Evolutionary conservation across 2,329 filamentous ascomycete species (phyloP), one percentile per base, ranked within the genome.

Genomic region (Sclerotinia sclerotiorum): DNA sequence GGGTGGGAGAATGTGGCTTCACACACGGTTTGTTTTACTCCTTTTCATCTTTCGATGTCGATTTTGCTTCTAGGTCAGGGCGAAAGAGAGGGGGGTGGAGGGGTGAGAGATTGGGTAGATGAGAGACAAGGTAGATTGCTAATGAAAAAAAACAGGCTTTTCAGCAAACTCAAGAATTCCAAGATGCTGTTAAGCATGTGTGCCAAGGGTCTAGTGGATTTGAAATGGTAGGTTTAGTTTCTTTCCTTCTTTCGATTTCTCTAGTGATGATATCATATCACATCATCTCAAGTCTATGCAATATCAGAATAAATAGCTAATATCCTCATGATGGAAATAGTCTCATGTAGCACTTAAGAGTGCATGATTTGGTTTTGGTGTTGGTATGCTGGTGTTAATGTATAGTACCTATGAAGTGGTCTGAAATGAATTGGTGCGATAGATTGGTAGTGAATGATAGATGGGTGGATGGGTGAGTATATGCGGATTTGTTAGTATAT

Each of bases 1-100:
- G 73, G 71, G 7, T 76, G 75, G 75, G 68, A 72, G 66, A 72
- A 63, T 55, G 70, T 68, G 51, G 74, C 73, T 60, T 64, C 44
- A 21, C 75, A 76, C 70, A 63, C 72, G 69, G 64, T 66, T 24
- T 11, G 52, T 7, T 32, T 61, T 17, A 1, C 27, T 32, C 6
- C 24, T 48, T 48, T 44, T 7, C 8, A 32, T n/a, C 11, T 17
- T 11, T 5, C 21, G 21, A 3, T 35, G 10, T 15, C 32, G 32
- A 2, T n/a, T 42, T 42, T 42, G 5, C 13, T 39, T 15, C 10
- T 39, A 8, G 11, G 7, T 21, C 2, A 27, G 49, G 35, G 32
- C 32, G 32, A 32, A 6, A 6, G 29, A 6, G 29, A 32, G 29
- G 29, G 29, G 29, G 6, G 6, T 6, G 32, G 5, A 6, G 35